Percentiles rank a stretch among this genome's conserved stretches.
These are phyloP conservation scores for Blastobotrys indianensis DNA, from an alignment of 1,139 yeast genomes.

Conservation along the genomic window DNA sequence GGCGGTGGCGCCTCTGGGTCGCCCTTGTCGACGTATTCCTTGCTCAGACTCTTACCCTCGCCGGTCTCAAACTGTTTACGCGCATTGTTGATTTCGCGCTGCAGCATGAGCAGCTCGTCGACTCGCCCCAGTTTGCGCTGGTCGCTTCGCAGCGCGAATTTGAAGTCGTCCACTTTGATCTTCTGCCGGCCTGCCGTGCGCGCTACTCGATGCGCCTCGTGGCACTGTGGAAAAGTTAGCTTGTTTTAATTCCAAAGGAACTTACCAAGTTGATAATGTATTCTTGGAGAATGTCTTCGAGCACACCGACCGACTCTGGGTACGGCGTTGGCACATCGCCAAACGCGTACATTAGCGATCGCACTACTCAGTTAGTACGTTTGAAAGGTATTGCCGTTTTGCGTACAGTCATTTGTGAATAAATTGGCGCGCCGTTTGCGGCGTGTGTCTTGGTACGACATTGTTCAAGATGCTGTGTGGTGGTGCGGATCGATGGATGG, in stretches of 20 bases:
- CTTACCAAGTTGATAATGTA: slow-evolving; percentile 58
- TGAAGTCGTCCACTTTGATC: slow-evolving; percentile 81
- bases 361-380: slow-evolving; percentile 39
- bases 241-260: slow-evolving; percentile 18
- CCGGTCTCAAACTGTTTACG: slow-evolving; percentile 74
- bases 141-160: slow-evolving; percentile 77
- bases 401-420: slow-evolving; percentile 36
- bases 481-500: not conserved
- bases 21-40: slow-evolving; percentile 34
- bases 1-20: slow-evolving; percentile 21
- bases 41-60: slow-evolving; percentile 43
- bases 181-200: slow-evolving; percentile 56
- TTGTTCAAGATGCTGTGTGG: not conserved
- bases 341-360: slow-evolving; percentile 70
- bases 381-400: not conserved
- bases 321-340: slow-evolving; percentile 82
- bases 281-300: slow-evolving; percentile 80
- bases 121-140: slow-evolving; percentile 80
- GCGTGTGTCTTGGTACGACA: slow-evolving; percentile 7
- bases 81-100: slow-evolving; percentile 71
- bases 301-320: slow-evolving; percentile 66
- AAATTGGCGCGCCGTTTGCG: slow-evolving; percentile 27
- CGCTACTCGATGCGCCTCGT: slow-evolving; percentile 51
- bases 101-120: slow-evolving; percentile 69
- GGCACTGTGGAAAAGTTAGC: slow-evolving; percentile 37